phyloP scores from a whole-genome alignment of 306 rosid species.

The Glycyrrhiza uralensis region DNA sequence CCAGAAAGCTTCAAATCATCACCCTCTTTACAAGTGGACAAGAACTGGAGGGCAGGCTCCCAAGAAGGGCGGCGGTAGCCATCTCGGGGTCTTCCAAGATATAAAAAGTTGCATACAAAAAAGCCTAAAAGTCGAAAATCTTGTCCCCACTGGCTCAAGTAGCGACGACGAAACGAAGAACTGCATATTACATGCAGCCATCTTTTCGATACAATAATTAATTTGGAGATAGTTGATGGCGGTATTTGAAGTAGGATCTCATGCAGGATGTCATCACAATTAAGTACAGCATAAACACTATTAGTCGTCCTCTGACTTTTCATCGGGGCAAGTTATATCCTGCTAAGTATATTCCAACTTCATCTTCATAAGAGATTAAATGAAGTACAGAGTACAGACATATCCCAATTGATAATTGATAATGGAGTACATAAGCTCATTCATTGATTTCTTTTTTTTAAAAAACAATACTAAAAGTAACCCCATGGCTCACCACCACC shows the following conservation, averaged over 20 bases:
- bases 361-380: conserved; percentile 22
- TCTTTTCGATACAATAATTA: conserved; percentile 54
- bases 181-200: conserved; percentile 61
- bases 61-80: conserved; percentile 55
- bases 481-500: neutral
- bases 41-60: conserved; percentile 66
- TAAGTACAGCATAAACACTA: conserved; percentile 45
- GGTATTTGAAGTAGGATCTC: conserved; percentile 67
- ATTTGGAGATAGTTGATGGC: conserved; percentile 44
- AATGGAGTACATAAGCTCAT: neutral
- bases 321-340: conserved; percentile 24
- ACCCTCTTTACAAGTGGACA: conserved; percentile 74
- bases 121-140: conserved; percentile 62
- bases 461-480: neutral
- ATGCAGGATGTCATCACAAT: conserved; percentile 63
- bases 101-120: conserved; percentile 58
- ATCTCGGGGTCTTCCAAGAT: conserved; percentile 58
- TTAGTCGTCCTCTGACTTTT: conserved; percentile 26
- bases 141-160: conserved; percentile 46
- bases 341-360: conserved; percentile 22
- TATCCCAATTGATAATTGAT: neutral
- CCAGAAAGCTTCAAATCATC: conserved; percentile 62
- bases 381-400: neutral
- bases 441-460: neutral
- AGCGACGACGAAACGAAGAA: conserved; percentile 46